Base-by-base conservation (phyloP, 2,329 filamentous ascomycete species). In the Fusarium protoensiforme region DNA sequence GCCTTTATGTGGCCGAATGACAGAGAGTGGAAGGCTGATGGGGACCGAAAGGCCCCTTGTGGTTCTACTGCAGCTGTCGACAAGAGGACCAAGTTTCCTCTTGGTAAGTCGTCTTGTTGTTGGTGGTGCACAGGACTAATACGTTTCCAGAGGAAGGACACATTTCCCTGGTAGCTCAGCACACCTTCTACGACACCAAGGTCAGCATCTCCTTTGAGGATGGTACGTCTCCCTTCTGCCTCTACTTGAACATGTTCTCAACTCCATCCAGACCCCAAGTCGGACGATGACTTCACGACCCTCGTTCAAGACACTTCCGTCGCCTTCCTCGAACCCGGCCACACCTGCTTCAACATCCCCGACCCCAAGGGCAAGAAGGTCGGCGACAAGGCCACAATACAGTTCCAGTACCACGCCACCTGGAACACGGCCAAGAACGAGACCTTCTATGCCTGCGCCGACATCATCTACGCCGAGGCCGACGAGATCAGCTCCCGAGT, bases 1-100 rank as follows among this genome's bases (percentile, higher is more conserved):
- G 64, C 64, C 3, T 66, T 61, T 6, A 61, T 61, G 64, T 66
- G 64, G 64, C 64, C 64, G 22, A 61, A 43, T 20, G 64, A 65
- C 10, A 59, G 64, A 35, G 64, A 56, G 24, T 66, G 64, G 64
- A 54, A 38, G 16, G 64, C 43, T 29, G 48, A 46, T n/a, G 59
- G 53, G 29, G 64, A 61, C 18, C 51, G 59, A 38, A 56, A 60
- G 20, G 64, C 64, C 16, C 64, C 64, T 20, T 66, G 57, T 11
- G 64, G 64, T 9, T 61, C 64, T 18, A 27, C 51, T 38, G 57
- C 64, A 7, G 51, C 46, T 22, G n/a, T 39, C n/a, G 57, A 48
- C 18, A 61, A 56, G 29, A 46, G 64, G 14, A 66, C 43, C 46
- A 60, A 61, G 24, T 66, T 66, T 20, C 64, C 64, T 29, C 27